Evolutionary conservation across 106 monocot species (phyloP).

Genomic region (Agapanthus africanus): DNA sequence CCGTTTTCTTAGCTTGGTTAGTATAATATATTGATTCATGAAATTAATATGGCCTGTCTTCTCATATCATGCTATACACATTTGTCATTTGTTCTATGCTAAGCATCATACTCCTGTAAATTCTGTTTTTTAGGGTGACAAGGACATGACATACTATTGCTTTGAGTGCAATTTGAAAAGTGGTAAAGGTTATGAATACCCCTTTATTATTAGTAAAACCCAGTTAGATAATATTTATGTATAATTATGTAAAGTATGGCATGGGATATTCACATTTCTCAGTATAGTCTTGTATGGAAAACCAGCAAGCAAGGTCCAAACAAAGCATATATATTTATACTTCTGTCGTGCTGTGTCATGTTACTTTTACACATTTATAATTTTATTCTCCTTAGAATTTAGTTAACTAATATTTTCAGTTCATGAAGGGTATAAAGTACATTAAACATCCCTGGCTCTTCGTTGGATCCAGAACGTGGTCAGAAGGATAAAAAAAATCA

Average conservation of each 20-base stretch:
- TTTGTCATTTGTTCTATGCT: background rate
- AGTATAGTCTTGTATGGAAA: background rate
- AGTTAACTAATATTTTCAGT: too few relatives aligned
- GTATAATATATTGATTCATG: background rate
- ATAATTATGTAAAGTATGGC: background rate
- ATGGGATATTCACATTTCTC: too few relatives aligned
- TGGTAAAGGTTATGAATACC: background rate
- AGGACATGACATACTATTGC: background rate
- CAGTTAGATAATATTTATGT: background rate
- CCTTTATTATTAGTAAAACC: background rate
- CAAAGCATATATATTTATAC: background rate
- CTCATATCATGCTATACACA: background rate
- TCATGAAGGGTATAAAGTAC: too few relatives aligned
- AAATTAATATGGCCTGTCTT: background rate
- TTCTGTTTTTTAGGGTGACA: background rate
- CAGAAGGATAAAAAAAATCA: too few relatives aligned
- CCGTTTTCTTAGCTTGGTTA: background rate
- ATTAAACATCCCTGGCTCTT: too few relatives aligned
- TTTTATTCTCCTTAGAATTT: too few relatives aligned
- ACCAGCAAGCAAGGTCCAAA: too few relatives aligned
- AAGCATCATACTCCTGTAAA: background rate
- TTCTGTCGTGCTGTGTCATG: background rate
- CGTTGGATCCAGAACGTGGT: too few relatives aligned
- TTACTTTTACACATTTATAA: background rate
- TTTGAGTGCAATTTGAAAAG: background rate